Evolutionary conservation across 108 stramenopile species (phyloP).

Genomic region (Asterionellopsis glacialis): DNA sequence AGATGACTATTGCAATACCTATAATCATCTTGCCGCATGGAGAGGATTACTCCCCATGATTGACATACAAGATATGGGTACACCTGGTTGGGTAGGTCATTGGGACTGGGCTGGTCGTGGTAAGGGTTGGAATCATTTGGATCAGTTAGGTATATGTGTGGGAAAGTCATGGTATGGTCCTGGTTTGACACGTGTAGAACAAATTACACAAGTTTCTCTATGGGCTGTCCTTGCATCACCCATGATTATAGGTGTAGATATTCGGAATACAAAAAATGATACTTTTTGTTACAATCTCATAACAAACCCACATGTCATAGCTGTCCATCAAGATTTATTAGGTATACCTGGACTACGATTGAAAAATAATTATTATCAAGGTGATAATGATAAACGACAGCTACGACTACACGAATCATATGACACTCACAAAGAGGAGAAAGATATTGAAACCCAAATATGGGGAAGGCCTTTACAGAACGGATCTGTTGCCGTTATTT

Average conservation of each 20-base stretch:
- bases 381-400: too few species aligned
- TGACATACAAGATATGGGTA: conserved; percentile 6
- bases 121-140: conserved; percentile 8
- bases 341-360: neutral
- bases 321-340: conserved; percentile 7
- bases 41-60: conserved; percentile 5
- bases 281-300: conserved; percentile 2
- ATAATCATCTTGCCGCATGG: neutral
- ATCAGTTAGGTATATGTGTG: conserved; percentile 3
- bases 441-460: neutral
- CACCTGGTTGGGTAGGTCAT: conserved; percentile 1
- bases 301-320: neutral
- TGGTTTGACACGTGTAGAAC: conserved; percentile 6
- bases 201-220: neutral
- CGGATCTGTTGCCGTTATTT: conserved; percentile 2
- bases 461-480: neutral
- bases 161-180: conserved; percentile 5
- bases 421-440: too few species aligned
- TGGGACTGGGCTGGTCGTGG: conserved; percentile 6
- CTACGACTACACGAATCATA: too few species aligned
- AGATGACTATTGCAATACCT: neutral
- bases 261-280: neutral
- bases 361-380: neutral
- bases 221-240: conserved; percentile 4
- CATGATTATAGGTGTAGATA: conserved; percentile 1